Evolutionary conservation across 331 rosid genomes (phyloP), one percentile per base, ranked within the genome.

Genomic region (Saraca asoca): DNA sequence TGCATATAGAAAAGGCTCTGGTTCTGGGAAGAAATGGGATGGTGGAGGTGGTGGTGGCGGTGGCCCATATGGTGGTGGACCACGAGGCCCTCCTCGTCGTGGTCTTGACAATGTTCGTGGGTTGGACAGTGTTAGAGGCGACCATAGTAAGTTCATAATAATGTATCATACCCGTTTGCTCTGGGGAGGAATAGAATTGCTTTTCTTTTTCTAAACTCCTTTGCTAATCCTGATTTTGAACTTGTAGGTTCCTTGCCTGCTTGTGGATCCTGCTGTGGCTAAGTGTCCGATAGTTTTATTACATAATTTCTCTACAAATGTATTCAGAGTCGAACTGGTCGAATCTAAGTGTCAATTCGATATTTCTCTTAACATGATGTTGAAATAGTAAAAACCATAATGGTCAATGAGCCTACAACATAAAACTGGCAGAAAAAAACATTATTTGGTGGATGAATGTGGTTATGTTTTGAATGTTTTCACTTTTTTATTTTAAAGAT

Each of bases 101-200:
- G 95, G 98, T 46, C 84, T 93, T 7, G 95, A 93, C 57, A 93
- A 93, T 66, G 98, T 93, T 35, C 88, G 96, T 29, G 96, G 98
- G 42, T 58, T 89, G 37, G 89, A 83, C 66, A 83, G 82, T 73
- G 59, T 86, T 49, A 73, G 87, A 43, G 80, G 86, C 11, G 91
- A 87, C 54, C 98, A 93, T 64, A 85, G 98, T 93, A 86, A 85
- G 98, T 84, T 73, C 45, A 64, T 43, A 12, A 15, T 43, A 12
- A 15, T 63, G 12, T 60, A 33, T 19, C 3, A 8, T 51, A 58
- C 64, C 52, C 55, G 54, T 55, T 24, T 12, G 17, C 5, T 39
- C 41, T 41, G 31, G 20, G 7, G 35, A 19, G 34, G 34, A 42
- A 50, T 13, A 13, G 4, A 18, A 51, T 66, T 5, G 19, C 38